phyloP scores from a whole-genome alignment of 331 rosid species.

The Spiraea crenata region DNA sequence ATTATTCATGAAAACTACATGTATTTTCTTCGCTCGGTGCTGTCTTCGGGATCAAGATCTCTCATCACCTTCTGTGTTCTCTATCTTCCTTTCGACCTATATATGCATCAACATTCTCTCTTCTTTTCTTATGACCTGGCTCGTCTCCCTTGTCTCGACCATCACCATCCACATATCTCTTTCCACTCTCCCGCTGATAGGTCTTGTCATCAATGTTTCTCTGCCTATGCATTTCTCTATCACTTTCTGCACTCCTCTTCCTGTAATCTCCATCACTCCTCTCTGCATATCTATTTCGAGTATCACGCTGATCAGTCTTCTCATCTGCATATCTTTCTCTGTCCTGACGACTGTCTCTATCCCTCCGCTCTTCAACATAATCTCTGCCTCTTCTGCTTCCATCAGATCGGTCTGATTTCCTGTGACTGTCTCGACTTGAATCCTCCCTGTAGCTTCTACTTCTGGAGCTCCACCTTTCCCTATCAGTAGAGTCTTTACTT shows the following conservation, averaged over 20 bases:
- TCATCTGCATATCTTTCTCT: conserved; percentile 43
- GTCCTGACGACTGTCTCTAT: conserved; percentile 42
- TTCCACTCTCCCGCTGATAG: conserved; percentile 11
- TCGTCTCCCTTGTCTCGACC: conserved; percentile 39
- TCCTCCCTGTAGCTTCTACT: conserved; percentile 40
- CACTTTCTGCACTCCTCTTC: conserved; percentile 12
- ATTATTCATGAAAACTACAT: background rate
- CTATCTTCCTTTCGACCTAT: conserved; percentile 43
- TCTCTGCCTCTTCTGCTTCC: conserved; percentile 44
- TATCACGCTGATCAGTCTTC: conserved; percentile 33
- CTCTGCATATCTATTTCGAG: conserved; percentile 38
- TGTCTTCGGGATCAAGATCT: conserved; percentile 30
- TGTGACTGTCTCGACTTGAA: conserved; percentile 28
- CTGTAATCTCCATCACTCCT: conserved; percentile 39
- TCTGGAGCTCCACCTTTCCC: conserved; percentile 44
- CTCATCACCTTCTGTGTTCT: conserved; percentile 41
- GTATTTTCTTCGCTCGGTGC: conserved; percentile 35
- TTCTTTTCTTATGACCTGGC: conserved; percentile 35
- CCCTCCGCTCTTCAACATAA: conserved; percentile 40
- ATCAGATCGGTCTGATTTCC: conserved; percentile 34
- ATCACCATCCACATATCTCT: conserved; percentile 32
- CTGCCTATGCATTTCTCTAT: conserved; percentile 21
- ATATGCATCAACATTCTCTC: conserved; percentile 36
- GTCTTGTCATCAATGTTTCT: conserved; percentile 26
- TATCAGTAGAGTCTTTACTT: conserved; percentile 36